These are phyloP conservation scores for Tolypocladium album DNA, from an alignment of 2,329 filamentous ascomycete genomes.

Conservation along the genomic window DNA sequence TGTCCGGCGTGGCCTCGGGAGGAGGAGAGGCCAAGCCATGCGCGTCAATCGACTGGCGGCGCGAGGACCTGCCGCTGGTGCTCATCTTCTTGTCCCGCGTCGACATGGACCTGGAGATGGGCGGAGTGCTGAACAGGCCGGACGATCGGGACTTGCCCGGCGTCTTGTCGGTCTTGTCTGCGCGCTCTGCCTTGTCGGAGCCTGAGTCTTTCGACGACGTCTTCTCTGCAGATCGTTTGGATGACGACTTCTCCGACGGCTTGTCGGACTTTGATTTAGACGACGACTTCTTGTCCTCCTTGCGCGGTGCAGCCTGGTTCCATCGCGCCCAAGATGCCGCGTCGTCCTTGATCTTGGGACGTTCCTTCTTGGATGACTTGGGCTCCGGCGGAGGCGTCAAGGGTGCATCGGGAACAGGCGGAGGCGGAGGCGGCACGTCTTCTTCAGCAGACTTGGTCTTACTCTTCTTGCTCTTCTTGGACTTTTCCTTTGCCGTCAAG, in stretches of 20 bases:
- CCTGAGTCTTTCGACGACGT: constrained; percentile 56
- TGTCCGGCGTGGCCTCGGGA: constrained; percentile 53
- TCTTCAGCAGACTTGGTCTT: constrained; percentile 9
- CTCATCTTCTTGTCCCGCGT: constrained; percentile 52
- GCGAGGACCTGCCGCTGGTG: constrained; percentile 49
- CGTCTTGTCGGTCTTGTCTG: constrained; percentile 30
- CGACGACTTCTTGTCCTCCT: constrained; percentile 37
- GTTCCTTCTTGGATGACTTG: constrained; percentile 61
- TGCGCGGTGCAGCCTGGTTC: constrained; percentile 43
- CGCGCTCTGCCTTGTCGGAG: constrained; percentile 57
- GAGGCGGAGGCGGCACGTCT: constrained; percentile 12
- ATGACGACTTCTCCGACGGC: constrained; percentile 43
- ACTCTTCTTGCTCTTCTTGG: constrained; percentile 24
- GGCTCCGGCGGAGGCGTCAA: constrained; percentile 42
- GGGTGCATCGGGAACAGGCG: constrained; percentile 35
- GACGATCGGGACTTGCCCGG: constrained; percentile 43
- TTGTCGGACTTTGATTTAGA: constrained; percentile 59
- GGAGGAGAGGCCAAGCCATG: constrained; percentile 61
- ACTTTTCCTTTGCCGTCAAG: constrained; percentile 30
- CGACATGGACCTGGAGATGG: constrained; percentile 58
- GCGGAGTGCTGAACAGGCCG: constrained; percentile 59
- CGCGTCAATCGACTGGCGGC: constrained; percentile 57
- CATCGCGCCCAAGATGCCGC: constrained; percentile 66
- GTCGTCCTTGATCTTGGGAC: constrained; percentile 64
- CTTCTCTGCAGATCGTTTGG: constrained; percentile 45